Evolutionary conservation across 2,329 filamentous ascomycete genomes (phyloP), one percentile per base, ranked within the genome.

Genomic region (Phialophora expanda): DNA sequence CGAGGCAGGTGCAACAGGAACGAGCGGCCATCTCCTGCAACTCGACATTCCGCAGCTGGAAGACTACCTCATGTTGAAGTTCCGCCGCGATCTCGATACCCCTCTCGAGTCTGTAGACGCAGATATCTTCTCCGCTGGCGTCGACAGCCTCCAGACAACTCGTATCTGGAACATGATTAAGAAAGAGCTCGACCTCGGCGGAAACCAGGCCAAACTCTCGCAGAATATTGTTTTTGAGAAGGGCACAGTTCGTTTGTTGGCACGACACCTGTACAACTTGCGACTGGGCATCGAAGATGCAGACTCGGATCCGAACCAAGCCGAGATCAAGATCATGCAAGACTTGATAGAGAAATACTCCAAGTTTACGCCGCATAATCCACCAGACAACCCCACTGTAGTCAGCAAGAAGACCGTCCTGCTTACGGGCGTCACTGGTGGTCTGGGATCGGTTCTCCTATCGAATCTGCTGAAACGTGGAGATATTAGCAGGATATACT

Each of bases 371-470:
- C 53, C 50, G 12, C 59, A 61, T 30, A 55, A 56, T 41, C 46
- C 65, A 44, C 26, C 34, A 2, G 54, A 58, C n/a, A 65, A 56
- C 22, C 20, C 30, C 8, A 56, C n/a, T 41, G 22, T 26, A 56
- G 4, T 32, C 61, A 61, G 38, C 59, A 53, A 20, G 59, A 65
- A 20, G 59, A 65, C 22, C 38, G 30, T 41, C 12, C 57, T 70
- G n/a, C 56, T 90, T 3, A 90, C 88, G 0, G 89, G 89, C 1
- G 83, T 84, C 0, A 90, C 88, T 0, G 89, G 89, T 0, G 87
- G 87, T 1, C 79, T 90, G 0, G 89, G 89, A 1, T 81, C 85
- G 0, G 86, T 89, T 69, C 77, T 89, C 1, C 78, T 86, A 1
- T 74, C 81, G 24, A 74, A 80, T 24, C 76, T 87, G 6, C 71